These are phyloP conservation scores for Thraustochytrium striatum DNA, from an alignment of 352 stramenopile species.

Conservation along the genomic window DNA sequence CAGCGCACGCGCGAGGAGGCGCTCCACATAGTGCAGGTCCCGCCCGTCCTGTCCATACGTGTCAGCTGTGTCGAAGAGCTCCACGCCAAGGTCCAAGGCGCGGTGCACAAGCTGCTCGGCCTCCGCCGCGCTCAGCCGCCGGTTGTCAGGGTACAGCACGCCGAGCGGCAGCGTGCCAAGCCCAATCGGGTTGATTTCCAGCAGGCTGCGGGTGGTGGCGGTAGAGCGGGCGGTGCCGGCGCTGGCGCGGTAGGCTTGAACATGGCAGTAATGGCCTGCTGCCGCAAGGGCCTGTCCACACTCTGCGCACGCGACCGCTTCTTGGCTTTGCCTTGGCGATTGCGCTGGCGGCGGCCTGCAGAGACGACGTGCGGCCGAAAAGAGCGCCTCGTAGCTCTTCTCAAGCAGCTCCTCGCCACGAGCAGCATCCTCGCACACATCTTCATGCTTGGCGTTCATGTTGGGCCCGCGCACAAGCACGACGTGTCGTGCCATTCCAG, in stretches of 20 bases:
- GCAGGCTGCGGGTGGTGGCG: background rate
- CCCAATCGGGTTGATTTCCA: conserved; percentile 54
- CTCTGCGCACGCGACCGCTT: background rate
- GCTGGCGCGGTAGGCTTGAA: background rate
- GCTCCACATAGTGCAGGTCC: conserved; percentile 34
- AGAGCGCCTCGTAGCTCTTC: background rate
- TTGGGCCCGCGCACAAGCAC: background rate
- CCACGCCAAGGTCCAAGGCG: background rate
- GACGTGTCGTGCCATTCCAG: background rate
- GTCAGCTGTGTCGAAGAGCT: conserved; percentile 37
- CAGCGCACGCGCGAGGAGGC: background rate
- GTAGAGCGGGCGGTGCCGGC: background rate
- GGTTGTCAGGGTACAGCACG: background rate
- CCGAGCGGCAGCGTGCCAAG: conserved; percentile 55
- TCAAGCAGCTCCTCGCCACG: background rate
- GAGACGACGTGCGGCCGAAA: background rate
- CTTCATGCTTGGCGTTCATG: background rate
- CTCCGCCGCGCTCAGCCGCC: background rate
- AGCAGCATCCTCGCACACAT: background rate
- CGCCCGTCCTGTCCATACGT: background rate
- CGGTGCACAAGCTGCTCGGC: background rate
- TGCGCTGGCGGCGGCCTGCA: background rate
- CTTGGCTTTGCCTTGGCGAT: background rate
- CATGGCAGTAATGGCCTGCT: background rate
- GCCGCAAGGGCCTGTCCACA: background rate